Evolutionary conservation across 192 early-diverging fungal genomes (phyloP).

Genomic region (Physocladia obscura): DNA sequence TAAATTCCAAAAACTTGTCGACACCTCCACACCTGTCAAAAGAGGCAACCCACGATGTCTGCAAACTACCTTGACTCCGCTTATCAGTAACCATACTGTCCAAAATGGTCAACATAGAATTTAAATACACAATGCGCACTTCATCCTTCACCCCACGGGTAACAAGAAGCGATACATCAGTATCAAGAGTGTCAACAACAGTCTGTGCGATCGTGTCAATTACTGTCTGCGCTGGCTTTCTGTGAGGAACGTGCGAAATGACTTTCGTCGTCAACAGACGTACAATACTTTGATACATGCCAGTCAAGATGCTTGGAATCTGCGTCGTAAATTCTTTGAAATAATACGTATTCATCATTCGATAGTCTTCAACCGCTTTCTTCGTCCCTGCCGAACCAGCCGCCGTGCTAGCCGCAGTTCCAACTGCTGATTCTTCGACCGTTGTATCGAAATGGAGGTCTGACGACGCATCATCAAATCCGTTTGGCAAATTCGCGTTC

Average conservation of each 20-base stretch:
- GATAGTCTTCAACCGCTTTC: conserved; percentile 51
- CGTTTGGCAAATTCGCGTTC: background rate
- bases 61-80: conserved; percentile 54
- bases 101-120: background rate
- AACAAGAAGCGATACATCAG: conserved; percentile 15
- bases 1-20: conserved; percentile 45
- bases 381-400: conserved; percentile 25
- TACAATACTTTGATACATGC: conserved; percentile 67
- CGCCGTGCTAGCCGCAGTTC: too few species aligned
- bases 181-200: conserved; percentile 54
- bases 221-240: conserved; percentile 54
- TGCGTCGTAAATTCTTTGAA: conserved; percentile 67
- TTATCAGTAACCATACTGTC: conserved; percentile 37
- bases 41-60: conserved; percentile 60
- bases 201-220: conserved; percentile 58
- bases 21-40: conserved; percentile 62
- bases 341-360: conserved; percentile 65
- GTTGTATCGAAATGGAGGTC: conserved; percentile 14
- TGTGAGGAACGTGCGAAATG: conserved; percentile 46
- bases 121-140: background rate
- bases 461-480: conserved; percentile 16
- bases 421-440: conserved; percentile 21
- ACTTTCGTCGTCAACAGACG: conserved; percentile 63
- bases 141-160: background rate
- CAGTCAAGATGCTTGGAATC: conserved; percentile 61